Evolutionary conservation across 441 rosid genomes (phyloP).

Genomic region (Flueggea neowawraea): DNA sequence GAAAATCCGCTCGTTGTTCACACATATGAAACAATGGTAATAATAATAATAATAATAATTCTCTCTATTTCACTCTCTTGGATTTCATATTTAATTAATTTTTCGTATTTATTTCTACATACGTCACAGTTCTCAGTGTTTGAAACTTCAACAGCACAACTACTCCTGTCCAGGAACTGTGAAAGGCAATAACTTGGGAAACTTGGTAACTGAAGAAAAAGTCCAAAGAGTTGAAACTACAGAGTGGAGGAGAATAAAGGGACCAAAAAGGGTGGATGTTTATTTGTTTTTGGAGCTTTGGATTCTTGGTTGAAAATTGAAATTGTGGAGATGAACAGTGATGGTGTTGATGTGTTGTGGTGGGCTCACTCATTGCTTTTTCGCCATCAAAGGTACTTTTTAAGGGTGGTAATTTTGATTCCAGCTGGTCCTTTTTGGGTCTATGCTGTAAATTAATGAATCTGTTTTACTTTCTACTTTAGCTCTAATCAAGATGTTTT

Average conservation of each 20-base stretch:
- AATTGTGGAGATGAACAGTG: conserved; percentile 34
- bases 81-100: too few relatives aligned
- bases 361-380: conserved; percentile 57
- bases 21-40: conserved; percentile 1
- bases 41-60: too few relatives aligned
- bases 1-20: conserved; percentile 8
- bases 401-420: conserved; percentile 19
- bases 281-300: conserved; percentile 25
- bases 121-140: too few relatives aligned
- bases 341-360: conserved; percentile 45
- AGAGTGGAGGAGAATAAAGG: background rate
- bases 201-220: background rate
- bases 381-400: conserved; percentile 41
- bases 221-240: background rate
- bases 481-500: conserved; percentile 16
- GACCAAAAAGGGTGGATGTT: background rate
- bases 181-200: background rate
- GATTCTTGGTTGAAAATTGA: conserved; percentile 32
- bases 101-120: too few relatives aligned
- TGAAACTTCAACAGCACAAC: too few relatives aligned
- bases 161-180: too few relatives aligned
- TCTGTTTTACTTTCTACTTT: conserved; percentile 24
- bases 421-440: conserved; percentile 18
- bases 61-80: too few relatives aligned
- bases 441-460: conserved; percentile 21